Percentiles rank a stretch among this genome's conserved stretches.
Conservation (phyloP, 805 yeast genomes). For the Brettanomyces nanus region DNA sequence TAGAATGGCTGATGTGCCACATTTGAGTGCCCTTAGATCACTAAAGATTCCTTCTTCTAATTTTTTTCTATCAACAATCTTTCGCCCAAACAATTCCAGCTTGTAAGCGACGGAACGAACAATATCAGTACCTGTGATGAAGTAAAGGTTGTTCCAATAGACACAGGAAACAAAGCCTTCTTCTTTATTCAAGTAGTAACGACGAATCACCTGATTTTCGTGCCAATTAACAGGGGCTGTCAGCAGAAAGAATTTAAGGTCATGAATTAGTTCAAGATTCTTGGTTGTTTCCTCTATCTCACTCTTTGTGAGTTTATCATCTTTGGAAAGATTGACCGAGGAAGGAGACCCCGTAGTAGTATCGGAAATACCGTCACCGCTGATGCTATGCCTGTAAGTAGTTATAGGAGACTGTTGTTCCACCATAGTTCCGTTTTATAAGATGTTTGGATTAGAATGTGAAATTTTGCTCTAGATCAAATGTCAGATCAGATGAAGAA, state of each 20-base stretch:
- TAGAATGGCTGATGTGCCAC: slow-evolving; percentile 78
- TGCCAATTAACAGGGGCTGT: slow-evolving; percentile 97
- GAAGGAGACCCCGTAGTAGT: no score
- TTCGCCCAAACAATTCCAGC: slow-evolving; percentile 84
- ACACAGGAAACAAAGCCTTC: slow-evolving; percentile 93
- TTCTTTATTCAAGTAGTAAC: slow-evolving; percentile 78
- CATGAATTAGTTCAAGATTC: slow-evolving; percentile 66
- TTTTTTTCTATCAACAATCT: slow-evolving; percentile 77
- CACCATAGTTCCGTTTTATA: no score
- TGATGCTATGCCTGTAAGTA: no score
- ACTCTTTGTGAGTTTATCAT: neutral
- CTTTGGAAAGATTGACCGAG: no score
- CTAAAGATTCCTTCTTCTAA: slow-evolving; percentile 96
- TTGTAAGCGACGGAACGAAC: slow-evolving; percentile 86
- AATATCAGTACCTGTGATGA: slow-evolving; percentile 92
- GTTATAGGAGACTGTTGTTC: no score
- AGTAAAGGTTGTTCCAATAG: slow-evolving; percentile 82
- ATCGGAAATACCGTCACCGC: no score
- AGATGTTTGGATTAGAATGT: no score
- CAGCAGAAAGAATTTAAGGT: slow-evolving; percentile 75
- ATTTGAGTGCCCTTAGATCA: slow-evolving; percentile 77
- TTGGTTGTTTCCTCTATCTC: slow-evolving; percentile 5
- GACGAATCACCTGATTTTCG: slow-evolving; percentile 74
- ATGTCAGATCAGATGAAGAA: no score
- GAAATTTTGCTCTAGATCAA: no score